Base-by-base conservation (phyloP, 257 asterid species). In the Rhazya stricta region DNA sequence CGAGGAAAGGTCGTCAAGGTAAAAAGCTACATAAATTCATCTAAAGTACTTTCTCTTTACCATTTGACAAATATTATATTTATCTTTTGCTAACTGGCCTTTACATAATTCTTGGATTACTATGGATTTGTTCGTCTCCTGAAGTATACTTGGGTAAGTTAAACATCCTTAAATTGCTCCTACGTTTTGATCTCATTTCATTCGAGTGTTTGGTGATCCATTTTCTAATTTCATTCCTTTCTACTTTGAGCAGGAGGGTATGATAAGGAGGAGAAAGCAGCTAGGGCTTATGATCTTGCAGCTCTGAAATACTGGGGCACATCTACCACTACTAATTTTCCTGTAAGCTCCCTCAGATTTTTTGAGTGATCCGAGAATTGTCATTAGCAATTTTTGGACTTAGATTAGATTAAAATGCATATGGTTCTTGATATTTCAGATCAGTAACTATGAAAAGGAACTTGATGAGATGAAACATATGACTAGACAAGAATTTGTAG, bases 401-500 rank as follows among this genome's bases (percentile, higher is more conserved):
- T 8, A 9, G 29, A 45, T 36, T 75, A 25, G 18, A 18, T 10
- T 68, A 27, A 42, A 39, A 70, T 30, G 19, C 11, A 0, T 6
- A 19, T 6, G 3, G 6, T 36, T 19, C 53, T 34, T 11, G 3
- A 56, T 32, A 72, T 56, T 76, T 70, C 83, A 94, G 98, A 94
- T 91, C 50, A 91, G 82, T 81, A 89, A 84, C 88, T 94, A 94
- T 77, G 98, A 94, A 86, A 94, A 90, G 78, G 98, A 94, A 80
- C 18, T 90, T 3, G 98, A 94, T 74, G 98, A 91, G 37, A 94
- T 94, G 98, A 94, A 94, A 74, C 75, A 91, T 70, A 91, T 94
- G 98, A 94, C 98, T 1, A 85, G 98, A 39, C 98, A 94, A 78
- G 98, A 94, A 85, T 94, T 91, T 81, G 98, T 94, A 74, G 98